A percentile compares a stretch with the other conserved stretches of the same genome.
Conservation (phyloP, 116 monocot genomes). For the Dioscorea cayenensis region DNA sequence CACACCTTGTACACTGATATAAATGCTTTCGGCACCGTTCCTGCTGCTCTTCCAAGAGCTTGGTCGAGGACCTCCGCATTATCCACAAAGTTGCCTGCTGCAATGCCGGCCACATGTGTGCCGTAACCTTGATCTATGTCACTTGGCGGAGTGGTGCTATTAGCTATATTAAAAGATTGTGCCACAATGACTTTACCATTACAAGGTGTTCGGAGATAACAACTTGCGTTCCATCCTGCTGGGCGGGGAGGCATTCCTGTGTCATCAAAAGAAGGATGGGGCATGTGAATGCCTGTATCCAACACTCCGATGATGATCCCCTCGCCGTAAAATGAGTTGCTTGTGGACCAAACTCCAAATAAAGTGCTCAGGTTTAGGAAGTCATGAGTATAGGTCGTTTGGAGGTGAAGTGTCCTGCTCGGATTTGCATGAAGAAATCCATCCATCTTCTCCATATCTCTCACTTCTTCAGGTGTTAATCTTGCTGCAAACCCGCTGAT, state of each 20-base stretch:
- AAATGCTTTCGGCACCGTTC: neutral
- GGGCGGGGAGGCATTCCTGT: neutral
- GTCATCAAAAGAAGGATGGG: neutral
- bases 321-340: neutral
- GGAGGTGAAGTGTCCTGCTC: neutral
- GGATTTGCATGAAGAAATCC: neutral
- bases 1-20: neutral
- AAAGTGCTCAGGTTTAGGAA: neutral
- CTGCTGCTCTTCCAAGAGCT: neutral
- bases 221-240: neutral
- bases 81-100: neutral
- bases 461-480: neutral
- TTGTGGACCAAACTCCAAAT: neutral
- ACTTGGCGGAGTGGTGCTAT: neutral
- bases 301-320: neutral
- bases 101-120: neutral
- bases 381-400: neutral
- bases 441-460: neutral
- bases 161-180: neutral
- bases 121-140: neutral
- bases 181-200: neutral
- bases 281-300: neutral
- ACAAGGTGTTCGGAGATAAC: neutral
- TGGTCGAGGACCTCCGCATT: neutral
- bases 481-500: neutral